Conservation (phyloP, 2,329 filamentous ascomycete species). For the Aureobasidium pullulans region DNA sequence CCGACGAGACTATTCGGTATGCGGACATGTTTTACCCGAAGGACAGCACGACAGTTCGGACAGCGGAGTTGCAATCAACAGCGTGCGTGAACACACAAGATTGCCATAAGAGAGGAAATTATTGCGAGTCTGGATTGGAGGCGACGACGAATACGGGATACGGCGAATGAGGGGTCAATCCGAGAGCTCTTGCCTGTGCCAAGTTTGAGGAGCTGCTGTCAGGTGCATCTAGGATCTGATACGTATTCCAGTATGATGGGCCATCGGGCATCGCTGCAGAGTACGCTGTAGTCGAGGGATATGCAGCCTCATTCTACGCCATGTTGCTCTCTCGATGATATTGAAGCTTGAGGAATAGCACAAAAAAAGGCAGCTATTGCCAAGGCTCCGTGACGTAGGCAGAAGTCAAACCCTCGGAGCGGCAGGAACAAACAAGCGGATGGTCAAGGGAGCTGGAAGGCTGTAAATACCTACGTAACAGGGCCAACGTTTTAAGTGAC, state of each 20-base stretch:
- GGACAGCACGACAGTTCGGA: background rate
- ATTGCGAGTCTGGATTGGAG: background rate
- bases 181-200: background rate
- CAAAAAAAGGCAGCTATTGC: background rate
- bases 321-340: background rate
- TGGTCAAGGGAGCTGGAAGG: background rate
- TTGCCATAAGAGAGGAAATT: background rate
- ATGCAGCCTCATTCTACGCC: background rate
- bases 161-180: background rate
- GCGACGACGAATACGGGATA: background rate
- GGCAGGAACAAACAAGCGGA: conserved; percentile 4
- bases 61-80: background rate
- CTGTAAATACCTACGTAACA: conserved; percentile 6
- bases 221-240: background rate
- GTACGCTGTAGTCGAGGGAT: too few relatives aligned
- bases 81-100: background rate
- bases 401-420: background rate
- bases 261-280: background rate
- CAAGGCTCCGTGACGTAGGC: conserved; percentile 8
- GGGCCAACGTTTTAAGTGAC: background rate
- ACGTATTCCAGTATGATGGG: background rate
- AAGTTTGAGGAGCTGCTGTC: background rate
- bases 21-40: background rate
- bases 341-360: background rate
- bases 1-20: background rate